Percentiles rank a stretch among this genome's conserved stretches.
These are phyloP conservation scores for Bipolaris gigantea DNA, from an alignment of 2,329 filamentous ascomycete genomes.

Conservation along the genomic window DNA sequence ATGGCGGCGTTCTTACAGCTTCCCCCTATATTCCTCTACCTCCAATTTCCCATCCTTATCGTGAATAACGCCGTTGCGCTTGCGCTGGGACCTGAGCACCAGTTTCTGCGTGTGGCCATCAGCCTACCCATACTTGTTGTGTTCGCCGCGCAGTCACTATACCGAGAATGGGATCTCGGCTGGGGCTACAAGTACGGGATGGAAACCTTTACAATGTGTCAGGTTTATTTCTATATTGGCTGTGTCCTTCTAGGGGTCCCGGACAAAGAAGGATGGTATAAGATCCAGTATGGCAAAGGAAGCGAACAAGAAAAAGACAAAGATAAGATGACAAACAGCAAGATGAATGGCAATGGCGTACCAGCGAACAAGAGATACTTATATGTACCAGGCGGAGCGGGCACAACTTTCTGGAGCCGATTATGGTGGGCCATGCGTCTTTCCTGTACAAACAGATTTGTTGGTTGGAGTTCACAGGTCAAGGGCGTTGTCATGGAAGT, in stretches of 20 bases:
- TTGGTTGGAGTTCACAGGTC: constrained; percentile 33
- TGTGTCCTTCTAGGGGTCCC: constrained; percentile 26
- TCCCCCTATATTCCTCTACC: constrained; percentile 5
- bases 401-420: constrained; percentile 15
- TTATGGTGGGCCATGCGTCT: constrained; percentile 29
- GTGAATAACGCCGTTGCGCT: constrained; percentile 20
- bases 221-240: constrained; percentile 22
- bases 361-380: neutral
- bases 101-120: constrained; percentile 9
- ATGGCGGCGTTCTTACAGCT: constrained; percentile 10
- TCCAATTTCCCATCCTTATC: constrained; percentile 21
- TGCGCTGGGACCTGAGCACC: constrained; percentile 12
- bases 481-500: constrained; percentile 31
- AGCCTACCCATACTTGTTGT: constrained; percentile 21
- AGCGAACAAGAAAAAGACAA: neutral
- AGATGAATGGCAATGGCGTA: neutral
- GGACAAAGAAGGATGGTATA: constrained; percentile 31
- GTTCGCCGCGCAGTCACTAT: constrained; percentile 22
- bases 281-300: constrained; percentile 15
- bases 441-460: constrained; percentile 20
- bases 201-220: constrained; percentile 9
- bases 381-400: neutral
- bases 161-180: constrained; percentile 10
- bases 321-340: neutral
- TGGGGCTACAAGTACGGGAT: constrained; percentile 22